Base-by-base conservation (phyloP, 2,329 filamentous ascomycete genomes). In the Verticillium nonalfalfae region DNA sequence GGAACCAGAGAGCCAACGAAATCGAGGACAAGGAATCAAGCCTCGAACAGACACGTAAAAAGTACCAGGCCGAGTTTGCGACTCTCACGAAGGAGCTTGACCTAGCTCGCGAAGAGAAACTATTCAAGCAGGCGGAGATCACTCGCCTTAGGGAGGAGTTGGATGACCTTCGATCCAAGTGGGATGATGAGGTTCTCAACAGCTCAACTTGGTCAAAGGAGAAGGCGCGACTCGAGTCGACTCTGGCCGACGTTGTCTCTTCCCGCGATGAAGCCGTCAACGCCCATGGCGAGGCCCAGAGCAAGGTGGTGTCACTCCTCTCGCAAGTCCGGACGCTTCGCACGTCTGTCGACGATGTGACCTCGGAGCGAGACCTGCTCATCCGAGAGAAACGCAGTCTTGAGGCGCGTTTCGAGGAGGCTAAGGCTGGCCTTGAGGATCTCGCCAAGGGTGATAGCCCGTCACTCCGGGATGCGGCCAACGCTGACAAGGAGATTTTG, bases 151-250 rank as follows among this genome's bases (percentile, higher is more conserved):
- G 94, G n/a, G 94, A 98, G 72, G 95, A 99, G 75, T 86, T 98
- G 31, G 95, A 99, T 69, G 93, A 97, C 69, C 83, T 98, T 62
- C 88, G 95, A 66, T 93, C 89, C 68, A 98, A 98, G 78, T 98
- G 95, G 94, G 95, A 99, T 70, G 92, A 98, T 69, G 94, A 99
- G 76, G 92, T 98, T 11, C 85, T 98, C 68, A 98, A 98, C 77
- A 96, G 92, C 75, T 96, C 93, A 15, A 97, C 94, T 0, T 98
- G 95, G 93, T 93, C 93, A 13, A 99, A 99, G 79, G 94, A 99
- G 78, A 98, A 98, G 80, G 85, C 92, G 15, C 89, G 94, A 15
- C 83, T 99, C 50, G 94, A 98, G 73, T 87, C 93, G 63, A 96
- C 93, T 5, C 81, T 99, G 60, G 88, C 94, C 58, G 93, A 97